Evolutionary conservation across 1,284 basidiomycete genomes (phyloP), one percentile per base, ranked within the genome.

Genomic region (Malassezia nana): DNA sequence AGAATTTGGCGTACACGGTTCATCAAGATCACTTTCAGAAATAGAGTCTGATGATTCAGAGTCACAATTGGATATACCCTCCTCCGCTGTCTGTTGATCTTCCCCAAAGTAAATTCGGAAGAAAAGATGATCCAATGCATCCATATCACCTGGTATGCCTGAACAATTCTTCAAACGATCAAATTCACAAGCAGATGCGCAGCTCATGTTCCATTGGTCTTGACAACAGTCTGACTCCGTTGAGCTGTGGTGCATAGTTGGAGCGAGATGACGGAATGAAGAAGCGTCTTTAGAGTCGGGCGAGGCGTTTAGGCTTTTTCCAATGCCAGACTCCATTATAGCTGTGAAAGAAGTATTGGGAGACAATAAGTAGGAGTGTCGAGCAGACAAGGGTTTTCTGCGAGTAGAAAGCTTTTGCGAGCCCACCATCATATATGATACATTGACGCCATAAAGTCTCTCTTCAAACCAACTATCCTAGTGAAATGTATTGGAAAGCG

Each of bases 131-230:
- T 26, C 26, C 40, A 46, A 28, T 2, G 15, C 7, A 3, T 26
- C 10, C 9, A 28, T 3, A 38, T 44, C 41, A 2, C 18, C 18
- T 16, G 24, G 13, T 2, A 25, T n/a, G 7, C n/a, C 33, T 6
- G 38, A 13, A 20, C 35, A 32, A 3, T 30, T 28, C 13, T 41
- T 41, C 7, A 45, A 24, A 29, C 42, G 50, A 32, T 51, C 50
- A 26, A 51, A 51, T 31, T 43, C 50, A 28, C 50, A 45, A 18
- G 40, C 42, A 13, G 50, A 51, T 7, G 35, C 30, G 7, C 24
- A 44, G 22, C 41, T 31, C 8, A 51, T 35, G 15, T 51, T 32
- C 41, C 48, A 50, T 30, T 38, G 24, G 28, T 50, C 47, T 0
- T 50, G 24, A 31, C 5, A 26, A 13, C 29, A 8, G 29, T 30